phyloP scores from a whole-genome alignment of 257 asterid genomes.

The Gentiana straminea region DNA sequence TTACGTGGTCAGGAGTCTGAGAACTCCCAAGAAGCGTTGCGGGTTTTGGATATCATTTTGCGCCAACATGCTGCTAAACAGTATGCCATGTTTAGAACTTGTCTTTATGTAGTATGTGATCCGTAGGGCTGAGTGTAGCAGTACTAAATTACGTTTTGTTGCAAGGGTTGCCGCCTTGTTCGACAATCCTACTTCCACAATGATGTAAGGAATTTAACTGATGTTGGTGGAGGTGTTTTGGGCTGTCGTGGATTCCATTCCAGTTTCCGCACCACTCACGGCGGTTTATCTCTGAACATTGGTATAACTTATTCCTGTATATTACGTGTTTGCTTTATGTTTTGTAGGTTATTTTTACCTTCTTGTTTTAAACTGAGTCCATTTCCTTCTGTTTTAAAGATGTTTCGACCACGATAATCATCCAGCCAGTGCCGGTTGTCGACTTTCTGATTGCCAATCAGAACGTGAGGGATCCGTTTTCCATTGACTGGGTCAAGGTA shows the following conservation, averaged over 20 bases:
- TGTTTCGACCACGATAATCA: conserved; percentile 81
- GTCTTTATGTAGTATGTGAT: not conserved
- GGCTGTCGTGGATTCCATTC: conserved; percentile 26
- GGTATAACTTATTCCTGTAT: conserved; percentile 9
- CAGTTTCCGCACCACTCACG: conserved; percentile 79
- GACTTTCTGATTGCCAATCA: conserved; percentile 62
- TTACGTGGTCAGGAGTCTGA: conserved; percentile 84
- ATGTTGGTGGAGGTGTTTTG: conserved; percentile 89
- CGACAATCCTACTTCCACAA: conserved; percentile 6
- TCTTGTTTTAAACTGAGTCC: not conserved
- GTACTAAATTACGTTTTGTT: not conserved
- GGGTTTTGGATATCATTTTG: conserved; percentile 81
- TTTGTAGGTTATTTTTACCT: not conserved
- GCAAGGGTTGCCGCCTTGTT: conserved; percentile 6
- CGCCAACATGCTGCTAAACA: conserved; percentile 94
- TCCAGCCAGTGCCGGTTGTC: conserved; percentile 68
- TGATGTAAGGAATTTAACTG: conserved; percentile 30
- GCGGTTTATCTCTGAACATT: conserved; percentile 79
- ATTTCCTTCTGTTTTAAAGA: conserved; percentile 21
- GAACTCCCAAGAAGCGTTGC: conserved; percentile 18
- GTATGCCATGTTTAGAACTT: conserved; percentile 29
- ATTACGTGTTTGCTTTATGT: no score
- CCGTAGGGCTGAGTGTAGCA: not conserved
- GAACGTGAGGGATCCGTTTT: conserved; percentile 51
- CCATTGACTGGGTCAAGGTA: conserved; percentile 80